phyloP scores from a whole-genome alignment of 2,329 filamentous ascomycete species.

The Fusarium denticulatum region DNA sequence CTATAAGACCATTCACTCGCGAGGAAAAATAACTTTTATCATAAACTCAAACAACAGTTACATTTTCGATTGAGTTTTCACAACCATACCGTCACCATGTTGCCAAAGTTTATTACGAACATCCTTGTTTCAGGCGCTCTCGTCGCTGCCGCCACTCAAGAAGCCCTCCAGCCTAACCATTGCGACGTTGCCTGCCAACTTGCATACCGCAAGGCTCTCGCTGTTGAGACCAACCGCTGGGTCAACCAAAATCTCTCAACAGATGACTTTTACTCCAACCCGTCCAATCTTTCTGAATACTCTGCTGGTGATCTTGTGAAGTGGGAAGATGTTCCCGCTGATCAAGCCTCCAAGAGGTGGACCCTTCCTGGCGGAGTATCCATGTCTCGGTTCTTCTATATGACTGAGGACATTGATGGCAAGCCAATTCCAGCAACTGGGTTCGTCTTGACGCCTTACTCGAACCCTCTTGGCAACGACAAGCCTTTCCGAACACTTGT shows the following conservation, averaged over 20 bases:
- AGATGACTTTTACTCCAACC: conserved; percentile 10
- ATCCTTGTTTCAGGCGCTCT: not conserved
- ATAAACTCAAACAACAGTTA: not conserved
- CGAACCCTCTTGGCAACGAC: conserved; percentile 6
- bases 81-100: not conserved
- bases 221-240: not conserved
- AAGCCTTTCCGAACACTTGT: conserved; percentile 19
- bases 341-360: not conserved
- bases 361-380: conserved; percentile 1
- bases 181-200: conserved; percentile 12
- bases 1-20: not conserved
- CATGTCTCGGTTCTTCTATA: conserved; percentile 14
- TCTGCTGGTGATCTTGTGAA: conserved; percentile 11
- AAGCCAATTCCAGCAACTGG: conserved; percentile 14
- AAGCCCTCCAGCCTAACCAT: conserved; percentile 1
- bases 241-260: conserved; percentile 3
- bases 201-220: not conserved
- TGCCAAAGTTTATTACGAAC: not conserved
- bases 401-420: conserved; percentile 11
- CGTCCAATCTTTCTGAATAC: not conserved
- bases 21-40: not conserved
- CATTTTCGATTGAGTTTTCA: not conserved
- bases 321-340: conserved; percentile 7
- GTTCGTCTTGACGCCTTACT: conserved; percentile 4
- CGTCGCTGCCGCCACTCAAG: not conserved